Evolutionary conservation across 2,329 filamentous ascomycete species (phyloP), one percentile per base, ranked within the genome.

Genomic region (Exophiala calicioides): DNA sequence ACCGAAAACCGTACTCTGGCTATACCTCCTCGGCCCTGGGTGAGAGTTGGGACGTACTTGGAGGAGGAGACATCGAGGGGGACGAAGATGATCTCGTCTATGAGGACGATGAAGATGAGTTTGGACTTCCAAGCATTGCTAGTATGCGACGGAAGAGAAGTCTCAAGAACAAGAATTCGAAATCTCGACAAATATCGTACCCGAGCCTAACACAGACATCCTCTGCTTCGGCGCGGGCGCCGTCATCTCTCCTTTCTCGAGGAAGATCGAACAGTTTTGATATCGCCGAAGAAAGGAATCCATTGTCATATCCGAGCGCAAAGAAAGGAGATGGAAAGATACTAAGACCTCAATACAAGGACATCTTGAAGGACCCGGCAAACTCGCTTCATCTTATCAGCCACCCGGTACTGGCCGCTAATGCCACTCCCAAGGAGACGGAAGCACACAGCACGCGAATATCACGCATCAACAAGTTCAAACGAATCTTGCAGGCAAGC

Each of bases 391-490:
- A 98, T 65, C 80, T 98, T 5, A 97, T 98, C 60, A 87, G 87
- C 59, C 90, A 98, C 68, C 84, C 90, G 4, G 73, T 87, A 0
- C 75, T 87, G 34, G 82, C 88, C 8, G 70, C 78, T 19, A 85
- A 86, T 62, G 88, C 90, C 2, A 80, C 83, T 1, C 78, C 84
- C 1, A 97, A 94, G 65, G 89, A 96, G 63, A 75, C 85, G 13
- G 91, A 97, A 63, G 85, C 84, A 9, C 84, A 95, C 63, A 90
- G 87, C 46, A 86, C 90, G 33, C 83, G 89, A 50, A 93, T 95
- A 60, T 86, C 88, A 5, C 84, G 93, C 53, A 98, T 98, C 65
- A 96, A 98, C 71, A 97, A 97, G 65, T 98, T 98, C 73, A 98
- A 98, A 69, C 86, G 86, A 60, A 88, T 98, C 41, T 76, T 98